Conservation (phyloP, 2,329 filamentous ascomycete species). For the Ascochyta lentis region DNA sequence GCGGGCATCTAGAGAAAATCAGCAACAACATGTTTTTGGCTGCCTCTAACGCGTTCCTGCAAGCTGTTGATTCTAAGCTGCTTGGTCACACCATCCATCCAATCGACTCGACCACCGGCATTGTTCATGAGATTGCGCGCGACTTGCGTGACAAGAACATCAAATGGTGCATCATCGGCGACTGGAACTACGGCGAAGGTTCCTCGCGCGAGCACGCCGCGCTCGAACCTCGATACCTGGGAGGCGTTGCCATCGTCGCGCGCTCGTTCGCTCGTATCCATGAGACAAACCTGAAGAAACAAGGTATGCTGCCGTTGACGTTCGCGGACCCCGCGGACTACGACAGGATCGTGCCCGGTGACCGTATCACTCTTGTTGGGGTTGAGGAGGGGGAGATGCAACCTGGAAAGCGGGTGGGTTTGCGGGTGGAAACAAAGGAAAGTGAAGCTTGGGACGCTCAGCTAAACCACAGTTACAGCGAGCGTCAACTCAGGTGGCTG, state of each 20-base stretch:
- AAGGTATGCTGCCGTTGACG: slow-evolving; percentile 38
- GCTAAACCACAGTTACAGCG: slow-evolving; percentile 45
- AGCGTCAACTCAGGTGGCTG: slow-evolving; percentile 43
- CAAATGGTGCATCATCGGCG: slow-evolving; percentile 45
- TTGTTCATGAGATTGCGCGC: slow-evolving; percentile 39
- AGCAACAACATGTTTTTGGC: slow-evolving; percentile 48
- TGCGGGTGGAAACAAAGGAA: slow-evolving; percentile 36
- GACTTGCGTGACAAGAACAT: slow-evolving; percentile 25
- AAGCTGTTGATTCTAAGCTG: slow-evolving; percentile 19
- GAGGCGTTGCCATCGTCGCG: slow-evolving; percentile 32
- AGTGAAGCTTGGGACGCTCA: slow-evolving; percentile 36
- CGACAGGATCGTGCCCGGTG: slow-evolving; percentile 24
- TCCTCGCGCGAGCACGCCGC: slow-evolving; percentile 15
- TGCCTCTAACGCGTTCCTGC: slow-evolving; percentile 41
- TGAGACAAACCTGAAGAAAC: slow-evolving; percentile 41
- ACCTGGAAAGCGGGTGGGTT: slow-evolving; percentile 37
- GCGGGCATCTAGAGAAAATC: slow-evolving; percentile 51
- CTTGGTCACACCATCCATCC: slow-evolving; percentile 40
- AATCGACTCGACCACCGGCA: slow-evolving; percentile 12
- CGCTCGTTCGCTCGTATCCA: slow-evolving; percentile 39
- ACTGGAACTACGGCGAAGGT: slow-evolving; percentile 42
- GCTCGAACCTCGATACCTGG: slow-evolving; percentile 36
- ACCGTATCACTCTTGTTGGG: slow-evolving; percentile 25
- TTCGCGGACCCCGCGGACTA: slow-evolving; percentile 29
- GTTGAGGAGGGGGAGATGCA: slow-evolving; percentile 27